These are phyloP conservation scores for Venturia carpophila DNA, from an alignment of 2,329 filamentous ascomycete genomes.

Conservation along the genomic window DNA sequence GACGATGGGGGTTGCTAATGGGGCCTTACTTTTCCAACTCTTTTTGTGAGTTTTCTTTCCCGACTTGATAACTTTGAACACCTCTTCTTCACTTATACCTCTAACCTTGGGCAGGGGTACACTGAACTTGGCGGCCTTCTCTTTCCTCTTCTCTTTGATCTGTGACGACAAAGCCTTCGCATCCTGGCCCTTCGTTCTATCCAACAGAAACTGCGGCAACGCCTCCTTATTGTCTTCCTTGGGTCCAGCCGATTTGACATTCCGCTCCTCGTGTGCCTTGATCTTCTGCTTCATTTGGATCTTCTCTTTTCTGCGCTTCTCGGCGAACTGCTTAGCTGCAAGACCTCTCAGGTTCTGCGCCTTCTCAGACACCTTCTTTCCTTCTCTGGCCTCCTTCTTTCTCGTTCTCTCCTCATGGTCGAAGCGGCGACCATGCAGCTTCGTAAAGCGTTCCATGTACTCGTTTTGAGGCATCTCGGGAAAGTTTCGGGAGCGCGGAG, in stretches of 20 bases:
- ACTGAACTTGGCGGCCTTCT: conserved; percentile 88
- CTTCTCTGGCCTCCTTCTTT: conserved; percentile 81
- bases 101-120: conserved; percentile 91
- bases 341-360: conserved; percentile 90
- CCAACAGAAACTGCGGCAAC: conserved; percentile 86
- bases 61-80: conserved; percentile 95
- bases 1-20: too few relatives aligned
- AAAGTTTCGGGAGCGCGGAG: background rate
- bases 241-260: conserved; percentile 76
- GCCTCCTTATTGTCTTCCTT: conserved; percentile 73
- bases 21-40: too few relatives aligned
- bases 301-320: conserved; percentile 93
- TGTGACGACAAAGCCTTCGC: conserved; percentile 71
- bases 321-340: conserved; percentile 83
- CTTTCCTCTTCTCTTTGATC: conserved; percentile 85
- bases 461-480: conserved; percentile 67
- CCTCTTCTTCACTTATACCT: conserved; percentile 90
- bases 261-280: conserved; percentile 90
- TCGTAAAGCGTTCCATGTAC: conserved; percentile 66
- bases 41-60: conserved; percentile 80
- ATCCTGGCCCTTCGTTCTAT: conserved; percentile 62
- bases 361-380: conserved; percentile 78
- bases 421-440: conserved; percentile 47
- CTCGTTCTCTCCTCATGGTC: conserved; percentile 84
- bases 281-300: conserved; percentile 45